Evolutionary conservation across 345 rosid genomes (phyloP), one percentile per base, ranked within the genome.

Genomic region (Eucalyptus tenuipes): DNA sequence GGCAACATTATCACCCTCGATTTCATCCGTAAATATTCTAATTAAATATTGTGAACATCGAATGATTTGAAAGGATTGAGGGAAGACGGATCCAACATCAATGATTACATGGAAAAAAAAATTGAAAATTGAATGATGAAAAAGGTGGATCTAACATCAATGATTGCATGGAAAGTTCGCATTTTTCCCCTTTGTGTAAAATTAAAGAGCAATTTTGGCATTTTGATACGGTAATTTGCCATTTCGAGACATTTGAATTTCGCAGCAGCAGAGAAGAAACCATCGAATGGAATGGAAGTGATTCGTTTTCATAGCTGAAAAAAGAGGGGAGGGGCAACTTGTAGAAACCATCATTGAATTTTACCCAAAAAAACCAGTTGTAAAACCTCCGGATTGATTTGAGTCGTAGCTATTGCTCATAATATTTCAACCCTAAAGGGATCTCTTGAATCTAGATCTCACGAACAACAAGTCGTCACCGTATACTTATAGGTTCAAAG

Each of bases 341-440:
- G 81, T 18, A 18, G 81, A 71, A 71, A 71, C 44, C 81, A 40
- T 14, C 40, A 18, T 10, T 24, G 81, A 27, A 37, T 18, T 71
- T 71, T 18, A 8, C 24, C 44, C 2, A 6, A 33, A 1, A 68
- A 68, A 37, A 37, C 45, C 9, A 0, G 2, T 18, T 11, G 4
- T 37, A 18, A 71, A 37, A 71, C 25, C 40, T 71, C 13, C 0
- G 2, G 8, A 33, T 71, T 17, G 44, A 68, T 68, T 68, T 33
- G 80, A 71, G 13, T 10, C 81, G 0, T 8, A 37, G 24, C 24
- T 22, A 68, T 68, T 17, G 12, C 13, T 33, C 80, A 17, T 37
- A 5, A 13, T 37, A 42, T 71, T 71, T 33, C 44, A 71, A 71
- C 1, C 45, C 44, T 8, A 68, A 68, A 17, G 3, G 24, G 24